Evolutionary conservation across 2,329 filamentous ascomycete genomes (phyloP), one percentile per base, ranked within the genome.

Genomic region (Fusarium pseudograminearum): DNA sequence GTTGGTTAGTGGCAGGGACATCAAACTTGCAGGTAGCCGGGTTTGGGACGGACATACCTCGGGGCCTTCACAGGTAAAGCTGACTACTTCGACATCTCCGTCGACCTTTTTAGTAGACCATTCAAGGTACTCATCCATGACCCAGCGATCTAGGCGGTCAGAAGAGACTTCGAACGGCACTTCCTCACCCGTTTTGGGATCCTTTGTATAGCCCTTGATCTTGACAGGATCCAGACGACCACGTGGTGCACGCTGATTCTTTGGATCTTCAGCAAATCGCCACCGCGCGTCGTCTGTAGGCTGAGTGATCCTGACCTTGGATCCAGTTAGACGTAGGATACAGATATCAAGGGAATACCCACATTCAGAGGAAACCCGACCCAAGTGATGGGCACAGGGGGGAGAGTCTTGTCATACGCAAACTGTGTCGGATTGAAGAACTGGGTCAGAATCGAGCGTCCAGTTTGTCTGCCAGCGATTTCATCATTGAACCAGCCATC

Each of bases 71-170:
- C 36, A 52, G 12, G 50, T 52, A 24, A 52, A 52, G 15, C 50
- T 52, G 18, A 41, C 50, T 8, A 52, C n/a, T 9, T 52, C 24
- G 24, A 52, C 26, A 4, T 52, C 50, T 41, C 50, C 50, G 7
- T 40, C n/a, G 4, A 24, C 36, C 36, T 52, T 52, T 15, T 52
- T 52, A 9, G 50, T 52, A 18, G 50, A 52, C 50, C 50, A 52
- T 30, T 52, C 50, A 9, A 52, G 50, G 31, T 52, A 52, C 26
- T 52, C 50, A 18, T 52, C 50, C 50, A 52, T 52, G 11, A 52
- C 50, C 50, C 50, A 52, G 11, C 50, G 50, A 31, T 52, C 50
- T 3, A 22, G 18, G n/a, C 44, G 44, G 5, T 46, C 44, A 46
- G 44, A 20, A 2, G 44, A 46, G 12, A 28, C 44, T n/a, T 46